A percentile compares a stretch with the other conserved stretches of the same genome.
Evolutionary conservation across 2,329 filamentous ascomycete genomes (phyloP).

Genomic region (Sphaerulina vaccinii): DNA sequence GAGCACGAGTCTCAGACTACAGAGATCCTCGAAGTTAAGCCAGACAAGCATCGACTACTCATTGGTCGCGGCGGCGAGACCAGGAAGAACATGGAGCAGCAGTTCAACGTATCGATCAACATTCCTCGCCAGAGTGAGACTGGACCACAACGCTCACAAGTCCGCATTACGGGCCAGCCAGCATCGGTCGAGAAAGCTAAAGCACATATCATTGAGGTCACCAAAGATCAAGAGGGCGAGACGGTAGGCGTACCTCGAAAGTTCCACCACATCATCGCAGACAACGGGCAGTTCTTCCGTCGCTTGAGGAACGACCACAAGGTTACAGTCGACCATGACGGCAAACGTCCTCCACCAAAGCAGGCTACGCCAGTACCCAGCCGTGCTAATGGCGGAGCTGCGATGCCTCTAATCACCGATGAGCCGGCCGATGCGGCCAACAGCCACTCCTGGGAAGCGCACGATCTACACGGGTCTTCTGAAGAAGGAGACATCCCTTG

Average conservation of each 20-base stretch:
- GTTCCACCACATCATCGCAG: slow-evolving; percentile 79
- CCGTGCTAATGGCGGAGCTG: slow-evolving; percentile 54
- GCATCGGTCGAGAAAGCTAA: slow-evolving; percentile 81
- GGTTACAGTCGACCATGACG: slow-evolving; percentile 88
- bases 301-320: slow-evolving; percentile 80
- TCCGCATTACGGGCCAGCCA: slow-evolving; percentile 80
- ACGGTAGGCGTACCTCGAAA: slow-evolving; percentile 79
- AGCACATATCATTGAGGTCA: slow-evolving; percentile 72
- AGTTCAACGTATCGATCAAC: slow-evolving; percentile 84
- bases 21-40: slow-evolving; percentile 75
- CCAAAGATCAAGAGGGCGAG: slow-evolving; percentile 86
- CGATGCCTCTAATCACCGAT: slow-evolving; percentile 90
- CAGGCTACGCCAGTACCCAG: slow-evolving; percentile 51
- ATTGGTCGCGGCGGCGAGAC: slow-evolving; percentile 91
- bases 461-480: slow-evolving; percentile 71
- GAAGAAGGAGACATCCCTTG: slow-evolving; percentile 70
- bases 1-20: slow-evolving; percentile 81
- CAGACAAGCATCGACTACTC: slow-evolving; percentile 83
- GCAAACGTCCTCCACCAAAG: slow-evolving; percentile 72
- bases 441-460: slow-evolving; percentile 78
- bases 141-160: slow-evolving; percentile 75
- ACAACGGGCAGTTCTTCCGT: slow-evolving; percentile 92
- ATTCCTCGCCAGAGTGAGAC: slow-evolving; percentile 72
- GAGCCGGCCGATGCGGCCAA: slow-evolving; percentile 59
- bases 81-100: slow-evolving; percentile 78